A percentile compares a stretch with the other conserved stretches of the same genome.
Evolutionary conservation across 441 rosid genomes (phyloP).

Genomic region (Aquilaria agallochum): DNA sequence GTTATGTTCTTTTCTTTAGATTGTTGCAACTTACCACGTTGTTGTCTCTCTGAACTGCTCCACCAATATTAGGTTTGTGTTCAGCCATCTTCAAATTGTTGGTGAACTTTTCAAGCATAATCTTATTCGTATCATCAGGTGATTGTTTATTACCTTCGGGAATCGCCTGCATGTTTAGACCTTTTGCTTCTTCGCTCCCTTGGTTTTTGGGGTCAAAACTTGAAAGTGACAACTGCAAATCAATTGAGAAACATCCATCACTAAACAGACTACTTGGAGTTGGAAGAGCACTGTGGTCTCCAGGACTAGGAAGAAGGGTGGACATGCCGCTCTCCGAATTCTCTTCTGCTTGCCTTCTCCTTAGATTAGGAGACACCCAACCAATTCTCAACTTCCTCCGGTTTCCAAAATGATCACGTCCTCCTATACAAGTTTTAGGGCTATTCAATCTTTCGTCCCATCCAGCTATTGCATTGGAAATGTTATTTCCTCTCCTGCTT

Average conservation of each 20-base stretch:
- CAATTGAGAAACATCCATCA: slow-evolving; percentile 47
- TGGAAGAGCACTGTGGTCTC: slow-evolving; percentile 19
- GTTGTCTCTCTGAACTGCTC: too few relatives aligned
- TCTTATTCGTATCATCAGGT: slow-evolving; percentile 3
- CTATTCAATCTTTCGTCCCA: slow-evolving; percentile 22
- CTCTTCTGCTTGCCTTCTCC: slow-evolving; percentile 3
- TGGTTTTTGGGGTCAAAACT: slow-evolving; percentile 2
- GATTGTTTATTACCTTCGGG: slow-evolving; percentile 8
- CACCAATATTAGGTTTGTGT: slow-evolving; percentile 1
- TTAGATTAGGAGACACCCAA: background rate
- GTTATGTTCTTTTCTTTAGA: too few relatives aligned
- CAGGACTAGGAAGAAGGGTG: slow-evolving; percentile 25
- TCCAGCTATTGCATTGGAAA: slow-evolving; percentile 14
- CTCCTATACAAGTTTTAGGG: slow-evolving; percentile 10
- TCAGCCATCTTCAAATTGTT: slow-evolving; percentile 13
- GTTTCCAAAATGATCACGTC: background rate
- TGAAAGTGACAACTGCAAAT: slow-evolving; percentile 37
- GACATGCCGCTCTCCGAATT: slow-evolving; percentile 6
- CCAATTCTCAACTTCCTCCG: slow-evolving; percentile 9
- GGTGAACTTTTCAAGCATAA: slow-evolving; percentile 13
- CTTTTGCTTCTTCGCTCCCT: slow-evolving; percentile 1
- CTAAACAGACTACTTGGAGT: slow-evolving; percentile 41
- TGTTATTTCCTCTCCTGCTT: slow-evolving; percentile 6
- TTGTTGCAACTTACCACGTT: too few relatives aligned
- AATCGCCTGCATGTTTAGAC: background rate